These are phyloP conservation scores for Discostella stelligeroides DNA, from an alignment of 108 stramenopile genomes.

Conservation along the genomic window DNA sequence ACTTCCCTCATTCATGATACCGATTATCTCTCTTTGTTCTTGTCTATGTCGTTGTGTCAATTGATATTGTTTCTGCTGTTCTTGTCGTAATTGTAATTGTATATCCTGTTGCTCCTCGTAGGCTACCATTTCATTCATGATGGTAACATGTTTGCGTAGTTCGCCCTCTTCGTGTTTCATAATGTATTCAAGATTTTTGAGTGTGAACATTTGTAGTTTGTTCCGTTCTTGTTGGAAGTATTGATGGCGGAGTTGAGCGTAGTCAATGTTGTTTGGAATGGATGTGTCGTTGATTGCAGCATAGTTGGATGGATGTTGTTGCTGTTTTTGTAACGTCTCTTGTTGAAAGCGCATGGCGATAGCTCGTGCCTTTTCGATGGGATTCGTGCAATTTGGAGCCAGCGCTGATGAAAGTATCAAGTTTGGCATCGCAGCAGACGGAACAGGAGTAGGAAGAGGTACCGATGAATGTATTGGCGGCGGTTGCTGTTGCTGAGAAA, in stretches of 20 bases:
- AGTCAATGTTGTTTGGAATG: slow-evolving; percentile 17
- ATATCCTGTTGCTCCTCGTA: slow-evolving; percentile 31
- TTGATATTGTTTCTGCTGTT: slow-evolving; percentile 24
- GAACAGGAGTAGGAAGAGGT: not conserved
- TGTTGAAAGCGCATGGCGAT: slow-evolving; percentile 42
- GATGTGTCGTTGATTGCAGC: slow-evolving; percentile 10
- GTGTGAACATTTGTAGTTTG: slow-evolving; percentile 46
- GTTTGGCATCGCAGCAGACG: not conserved
- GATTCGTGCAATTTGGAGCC: not conserved
- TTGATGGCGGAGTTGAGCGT: slow-evolving; percentile 35
- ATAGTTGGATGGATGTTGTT: too few relatives aligned
- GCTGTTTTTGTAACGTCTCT: slow-evolving; percentile 26
- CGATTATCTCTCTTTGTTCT: slow-evolving; percentile 19
- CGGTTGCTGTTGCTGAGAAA: not conserved
- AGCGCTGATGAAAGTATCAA: slow-evolving; percentile 1
- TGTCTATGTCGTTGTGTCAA: slow-evolving; percentile 22
- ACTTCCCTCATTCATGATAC: slow-evolving; percentile 26
- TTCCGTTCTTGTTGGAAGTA: slow-evolving; percentile 48
- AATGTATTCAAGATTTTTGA: slow-evolving; percentile 79
- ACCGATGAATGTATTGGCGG: not conserved
- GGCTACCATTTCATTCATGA: slow-evolving; percentile 54
- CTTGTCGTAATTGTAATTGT: slow-evolving; percentile 41
- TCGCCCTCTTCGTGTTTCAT: slow-evolving; percentile 58
- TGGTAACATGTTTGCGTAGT: slow-evolving; percentile 47
- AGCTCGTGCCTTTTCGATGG: slow-evolving; percentile 42